Evolutionary conservation across 495 filamentous ascomycete genomes (phyloP), one percentile per base, ranked within the genome.

Genomic region (Penicillium herquei): DNA sequence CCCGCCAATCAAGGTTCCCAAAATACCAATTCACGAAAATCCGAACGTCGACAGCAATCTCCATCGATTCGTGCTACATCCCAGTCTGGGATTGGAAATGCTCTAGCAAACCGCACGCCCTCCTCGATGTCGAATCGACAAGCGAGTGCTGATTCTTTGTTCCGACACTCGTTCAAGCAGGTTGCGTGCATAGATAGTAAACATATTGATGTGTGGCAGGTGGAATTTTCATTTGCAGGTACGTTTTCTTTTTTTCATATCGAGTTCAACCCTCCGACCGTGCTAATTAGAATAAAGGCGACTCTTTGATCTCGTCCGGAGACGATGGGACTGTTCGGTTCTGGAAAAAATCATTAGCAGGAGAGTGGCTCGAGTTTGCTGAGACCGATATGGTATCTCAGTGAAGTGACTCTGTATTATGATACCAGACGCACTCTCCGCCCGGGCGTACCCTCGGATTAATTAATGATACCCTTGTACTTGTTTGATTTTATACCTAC

Each of bases 291-390:
- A 26, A 1, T 8, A 7, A 48, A 82, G 79, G 78, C 31, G 78
- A 78, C 55, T 72, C 71, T 26, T 65, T 82, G 26, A 75, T 79
- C 11, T 78, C 78, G 10, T 75, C 76, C 3, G 78, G 79, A 1
- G 77, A 80, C 41, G 74, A 79, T 57, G 78, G 78, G 3, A 64
- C 64, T 33, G 73, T 78, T 31, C 75, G 78, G 35, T 74, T 82
- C 47, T 82, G 79, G 79, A 82, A 78, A 52, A 75, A 75, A 51
- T 70, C 68, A 17, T 39, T 80, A 34, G 69, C 70, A 16, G 77
- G 76, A 14, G 71, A 78, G 52, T 82, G 75, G 74, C 65, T 80
- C 16, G 78, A 80, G 51, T 82, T 73, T 58, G 79, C 79, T 6
- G 78, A 80, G 55, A 74, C 74, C 2, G 72, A 77, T 34, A 67